Percentiles rank a stretch among this genome's conserved stretches.
Evolutionary conservation across 768 basidiomycete genomes (phyloP).

Genomic region (Tricholoma saponaceum): DNA sequence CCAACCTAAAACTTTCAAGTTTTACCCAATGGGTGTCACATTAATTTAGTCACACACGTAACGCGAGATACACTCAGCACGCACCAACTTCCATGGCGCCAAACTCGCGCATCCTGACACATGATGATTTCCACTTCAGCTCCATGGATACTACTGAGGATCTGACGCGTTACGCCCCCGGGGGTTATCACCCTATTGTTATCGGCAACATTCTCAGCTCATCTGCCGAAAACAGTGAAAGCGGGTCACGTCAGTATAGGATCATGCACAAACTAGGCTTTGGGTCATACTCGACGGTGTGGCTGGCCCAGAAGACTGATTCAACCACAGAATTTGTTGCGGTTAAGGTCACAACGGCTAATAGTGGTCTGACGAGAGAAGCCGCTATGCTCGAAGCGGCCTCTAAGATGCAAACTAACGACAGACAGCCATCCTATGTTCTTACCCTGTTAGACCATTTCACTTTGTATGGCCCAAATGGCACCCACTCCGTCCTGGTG

Average conservation of each 20-base stretch:
- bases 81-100: background rate
- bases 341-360: conserved; percentile 6
- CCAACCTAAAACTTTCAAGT: too few relatives aligned
- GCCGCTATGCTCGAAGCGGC: background rate
- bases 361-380: background rate
- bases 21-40: too few relatives aligned
- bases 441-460: background rate
- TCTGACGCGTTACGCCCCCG: conserved; percentile 5
- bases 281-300: conserved; percentile 11
- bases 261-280: conserved; percentile 12
- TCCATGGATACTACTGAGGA: background rate
- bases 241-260: conserved; percentile 2
- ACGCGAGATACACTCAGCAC: too few relatives aligned
- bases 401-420: background rate
- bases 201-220: background rate
- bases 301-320: conserved; percentile 9
- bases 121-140: background rate
- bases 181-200: conserved; percentile 9
- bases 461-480: conserved; percentile 1
- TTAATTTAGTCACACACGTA: too few relatives aligned
- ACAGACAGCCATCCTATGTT: background rate
- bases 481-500: background rate
- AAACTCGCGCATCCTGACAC: background rate
- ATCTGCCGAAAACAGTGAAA: background rate
- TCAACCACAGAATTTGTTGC: conserved; percentile 4